A percentile compares a stretch with the other conserved stretches of the same genome.
These are phyloP conservation scores for Zygosaccharomyces pseudobailii DNA, from an alignment of 1,139 yeast species.

Conservation along the genomic window DNA sequence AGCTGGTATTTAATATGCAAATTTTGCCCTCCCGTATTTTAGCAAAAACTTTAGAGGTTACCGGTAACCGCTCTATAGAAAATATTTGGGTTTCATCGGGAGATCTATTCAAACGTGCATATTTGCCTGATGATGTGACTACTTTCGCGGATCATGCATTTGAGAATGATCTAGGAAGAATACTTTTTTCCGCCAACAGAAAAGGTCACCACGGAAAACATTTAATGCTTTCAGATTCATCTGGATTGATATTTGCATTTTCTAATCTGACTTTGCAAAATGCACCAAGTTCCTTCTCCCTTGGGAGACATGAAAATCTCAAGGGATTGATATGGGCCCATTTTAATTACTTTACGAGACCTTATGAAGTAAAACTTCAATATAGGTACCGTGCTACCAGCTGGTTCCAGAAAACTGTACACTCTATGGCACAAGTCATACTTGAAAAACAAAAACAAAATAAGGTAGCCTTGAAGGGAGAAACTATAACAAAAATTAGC, in stretches of 20 bases:
- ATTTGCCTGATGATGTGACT: conserved; percentile 23
- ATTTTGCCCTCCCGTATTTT: conserved; percentile 20
- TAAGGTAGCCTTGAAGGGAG: no score
- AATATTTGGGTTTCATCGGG: conserved; percentile 28
- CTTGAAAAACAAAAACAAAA: not conserved
- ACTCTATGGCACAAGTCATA: not conserved
- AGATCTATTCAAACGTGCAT: conserved; percentile 21
- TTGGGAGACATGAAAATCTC: conserved; percentile 8
- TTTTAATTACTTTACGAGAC: conserved; percentile 10
- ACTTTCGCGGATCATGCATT: conserved; percentile 2
- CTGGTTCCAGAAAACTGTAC: not conserved
- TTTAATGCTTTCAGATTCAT: conserved; percentile 27
- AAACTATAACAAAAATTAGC: conserved; percentile 43
- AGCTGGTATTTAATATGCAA: conserved; percentile 9
- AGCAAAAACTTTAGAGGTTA: conserved; percentile 24
- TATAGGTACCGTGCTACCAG: no score
- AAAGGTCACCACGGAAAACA: conserved; percentile 5
- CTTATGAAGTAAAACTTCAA: no score
- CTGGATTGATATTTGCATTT: conserved; percentile 25
- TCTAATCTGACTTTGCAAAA: conserved; percentile 10
- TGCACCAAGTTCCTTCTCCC: conserved; percentile 4
- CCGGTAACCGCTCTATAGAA: conserved; percentile 20
- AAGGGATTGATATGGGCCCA: conserved; percentile 17
- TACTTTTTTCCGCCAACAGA: conserved; percentile 16
- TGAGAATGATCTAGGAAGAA: conserved; percentile 22